Percentiles rank a stretch among this genome's conserved stretches.
These are phyloP conservation scores for Lachancea fermentati DNA, from an alignment of 805 yeast species.

Conservation along the genomic window DNA sequence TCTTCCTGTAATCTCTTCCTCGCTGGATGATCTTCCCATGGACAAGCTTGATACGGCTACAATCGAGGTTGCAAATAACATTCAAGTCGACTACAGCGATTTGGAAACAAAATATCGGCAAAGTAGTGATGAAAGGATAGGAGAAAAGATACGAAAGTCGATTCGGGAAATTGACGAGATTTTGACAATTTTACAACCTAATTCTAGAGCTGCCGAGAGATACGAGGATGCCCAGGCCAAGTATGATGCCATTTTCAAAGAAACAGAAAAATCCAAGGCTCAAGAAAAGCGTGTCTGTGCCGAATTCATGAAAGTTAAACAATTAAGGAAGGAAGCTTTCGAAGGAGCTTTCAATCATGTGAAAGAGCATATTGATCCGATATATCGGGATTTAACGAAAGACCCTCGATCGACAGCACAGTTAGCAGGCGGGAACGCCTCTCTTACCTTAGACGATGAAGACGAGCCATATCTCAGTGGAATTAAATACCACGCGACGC, in stretches of 20 bases:
- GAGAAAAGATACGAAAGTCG: conserved; percentile 34
- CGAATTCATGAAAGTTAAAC: conserved; percentile 54
- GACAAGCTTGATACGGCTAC: conserved; percentile 43
- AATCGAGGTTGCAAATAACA: conserved; percentile 37
- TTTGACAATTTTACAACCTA: conserved; percentile 55
- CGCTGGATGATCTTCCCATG: conserved; percentile 55
- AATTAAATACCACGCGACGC: conserved; percentile 87
- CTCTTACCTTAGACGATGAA: conserved; percentile 77
- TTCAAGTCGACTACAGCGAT: conserved; percentile 51
- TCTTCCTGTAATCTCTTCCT: conserved; percentile 58
- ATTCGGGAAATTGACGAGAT: conserved; percentile 35
- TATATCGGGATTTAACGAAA: conserved; percentile 82
- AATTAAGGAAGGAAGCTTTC: conserved; percentile 55
- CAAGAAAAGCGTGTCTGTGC: conserved; percentile 50
- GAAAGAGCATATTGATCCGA: conserved; percentile 60
- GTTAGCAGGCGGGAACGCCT: conserved; percentile 91
- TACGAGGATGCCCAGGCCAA: conserved; percentile 60
- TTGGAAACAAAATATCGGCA: conserved; percentile 42
- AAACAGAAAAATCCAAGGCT: conserved; percentile 55
- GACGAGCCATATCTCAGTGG: conserved; percentile 87
- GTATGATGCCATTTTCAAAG: conserved; percentile 56
- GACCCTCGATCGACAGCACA: conserved; percentile 45
- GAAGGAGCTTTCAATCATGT: conserved; percentile 73
- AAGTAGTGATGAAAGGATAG: conserved; percentile 25
- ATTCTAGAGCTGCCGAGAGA: conserved; percentile 72